phyloP scores from a whole-genome alignment of 352 stramenopile genomes.

The Phytopythium helicoides region DNA sequence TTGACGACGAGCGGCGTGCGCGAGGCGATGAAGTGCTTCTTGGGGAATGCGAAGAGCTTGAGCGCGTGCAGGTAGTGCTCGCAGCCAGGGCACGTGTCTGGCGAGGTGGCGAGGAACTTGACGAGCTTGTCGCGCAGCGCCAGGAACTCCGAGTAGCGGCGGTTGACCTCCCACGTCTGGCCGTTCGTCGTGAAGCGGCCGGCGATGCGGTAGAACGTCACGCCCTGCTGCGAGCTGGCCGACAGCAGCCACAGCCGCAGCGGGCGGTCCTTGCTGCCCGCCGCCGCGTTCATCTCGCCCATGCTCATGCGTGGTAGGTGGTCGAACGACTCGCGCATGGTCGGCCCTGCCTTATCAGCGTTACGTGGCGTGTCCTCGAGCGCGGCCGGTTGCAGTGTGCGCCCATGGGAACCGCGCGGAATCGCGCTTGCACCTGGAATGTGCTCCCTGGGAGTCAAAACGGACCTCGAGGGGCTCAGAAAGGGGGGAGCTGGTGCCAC shows the following conservation, averaged over 20 bases:
- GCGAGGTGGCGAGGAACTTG: conserved; percentile 69
- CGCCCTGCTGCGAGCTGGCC: conserved; percentile 40
- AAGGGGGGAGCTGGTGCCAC: no score
- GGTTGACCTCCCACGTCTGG: conserved; percentile 80
- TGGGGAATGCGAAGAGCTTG: conserved; percentile 79
- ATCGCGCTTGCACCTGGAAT: no score
- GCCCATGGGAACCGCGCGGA: no score
- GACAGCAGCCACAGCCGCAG: conserved; percentile 74
- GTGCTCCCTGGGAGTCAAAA: no score
- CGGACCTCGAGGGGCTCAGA: no score
- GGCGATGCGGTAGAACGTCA: conserved; percentile 68
- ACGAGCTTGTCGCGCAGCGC: conserved; percentile 68
- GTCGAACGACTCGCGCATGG: conserved; percentile 36
- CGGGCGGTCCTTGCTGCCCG: conserved; percentile 32
- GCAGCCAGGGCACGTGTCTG: conserved; percentile 77
- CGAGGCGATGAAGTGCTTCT: conserved; percentile 85
- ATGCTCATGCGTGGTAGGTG: conserved; percentile 43
- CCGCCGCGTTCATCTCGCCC: conserved; percentile 47
- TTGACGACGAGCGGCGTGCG: conserved; percentile 74
- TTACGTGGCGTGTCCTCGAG: neutral
- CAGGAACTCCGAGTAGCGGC: conserved; percentile 85
- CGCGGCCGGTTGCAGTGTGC: no score
- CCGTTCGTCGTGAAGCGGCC: conserved; percentile 60
- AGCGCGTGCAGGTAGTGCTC: conserved; percentile 78
- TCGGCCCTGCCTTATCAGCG: neutral